Evolutionary conservation across 2,329 filamentous ascomycete species (phyloP).

Genomic region (Beauveria asiatica): DNA sequence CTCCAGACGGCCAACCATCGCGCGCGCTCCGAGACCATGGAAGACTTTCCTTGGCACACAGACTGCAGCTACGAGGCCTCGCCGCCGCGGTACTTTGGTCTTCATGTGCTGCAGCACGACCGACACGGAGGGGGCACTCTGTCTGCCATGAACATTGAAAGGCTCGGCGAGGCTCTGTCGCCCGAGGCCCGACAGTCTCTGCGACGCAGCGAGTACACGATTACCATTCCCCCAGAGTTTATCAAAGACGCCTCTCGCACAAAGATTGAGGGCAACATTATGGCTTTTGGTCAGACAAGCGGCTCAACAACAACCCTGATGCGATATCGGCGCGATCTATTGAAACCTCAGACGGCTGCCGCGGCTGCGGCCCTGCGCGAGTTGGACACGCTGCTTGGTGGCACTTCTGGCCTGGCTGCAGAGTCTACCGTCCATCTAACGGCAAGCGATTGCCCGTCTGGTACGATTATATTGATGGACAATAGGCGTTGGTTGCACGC

Average conservation of each 20-base stretch:
- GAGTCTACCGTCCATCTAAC: constrained; percentile 18
- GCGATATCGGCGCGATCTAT: constrained; percentile 24
- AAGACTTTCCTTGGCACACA: constrained; percentile 35
- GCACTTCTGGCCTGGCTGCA: constrained; percentile 5
- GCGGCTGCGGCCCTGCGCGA: constrained; percentile 19
- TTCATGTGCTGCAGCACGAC: constrained; percentile 34
- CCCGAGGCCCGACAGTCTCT: constrained; percentile 19
- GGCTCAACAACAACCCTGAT: constrained; percentile 14
- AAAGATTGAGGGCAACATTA: constrained; percentile 14
- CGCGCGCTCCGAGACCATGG: constrained; percentile 34
- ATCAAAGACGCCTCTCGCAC: constrained; percentile 19
- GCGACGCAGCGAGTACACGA: constrained; percentile 21
- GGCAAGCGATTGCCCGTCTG: constrained; percentile 18
- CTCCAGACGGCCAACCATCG: constrained; percentile 19
- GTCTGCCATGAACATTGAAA: constrained; percentile 28
- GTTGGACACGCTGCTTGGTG: constrained; percentile 16
- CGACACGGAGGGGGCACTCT: constrained; percentile 31
- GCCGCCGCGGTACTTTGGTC: constrained; percentile 30
- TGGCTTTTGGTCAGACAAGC: constrained; percentile 1
- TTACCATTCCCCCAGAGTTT: constrained; percentile 27
- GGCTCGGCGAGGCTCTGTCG: constrained; percentile 14
- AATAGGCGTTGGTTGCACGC: constrained; percentile 26
- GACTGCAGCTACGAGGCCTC: constrained; percentile 34
- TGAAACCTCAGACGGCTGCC: constrained; percentile 19
- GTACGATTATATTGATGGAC: constrained; percentile 25